These are phyloP conservation scores for Kodamaea lidongshanica DNA, from an alignment of 805 yeast genomes.

Conservation along the genomic window DNA sequence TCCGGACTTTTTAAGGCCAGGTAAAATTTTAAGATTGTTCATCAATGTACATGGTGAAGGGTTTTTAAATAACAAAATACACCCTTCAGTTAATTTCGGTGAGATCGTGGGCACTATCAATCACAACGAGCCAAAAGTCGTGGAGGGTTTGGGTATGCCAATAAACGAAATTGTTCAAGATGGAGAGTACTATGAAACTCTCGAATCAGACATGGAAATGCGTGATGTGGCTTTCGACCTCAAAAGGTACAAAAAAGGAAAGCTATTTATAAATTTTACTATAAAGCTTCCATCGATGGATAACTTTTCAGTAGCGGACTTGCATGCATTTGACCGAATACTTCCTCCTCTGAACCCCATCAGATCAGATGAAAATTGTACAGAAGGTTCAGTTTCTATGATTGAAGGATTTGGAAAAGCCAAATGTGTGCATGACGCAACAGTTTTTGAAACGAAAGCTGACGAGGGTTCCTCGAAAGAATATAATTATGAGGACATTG, in stretches of 20 bases:
- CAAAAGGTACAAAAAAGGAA: slow-evolving; percentile 23
- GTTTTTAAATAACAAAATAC: slow-evolving; percentile 9
- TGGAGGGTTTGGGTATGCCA: slow-evolving; percentile 61
- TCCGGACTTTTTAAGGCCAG: slow-evolving; percentile 27
- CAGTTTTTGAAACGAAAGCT: background rate
- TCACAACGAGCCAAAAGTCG: slow-evolving; percentile 43
- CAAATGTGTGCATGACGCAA: background rate
- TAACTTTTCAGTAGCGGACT: slow-evolving; percentile 21
- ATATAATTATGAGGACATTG: slow-evolving; percentile 16
- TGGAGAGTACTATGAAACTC: slow-evolving; percentile 23
- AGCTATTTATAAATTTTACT: slow-evolving; percentile 35
- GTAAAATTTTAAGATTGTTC: slow-evolving; percentile 22
- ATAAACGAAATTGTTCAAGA: slow-evolving; percentile 20
- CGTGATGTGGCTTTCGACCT: slow-evolving; percentile 17
- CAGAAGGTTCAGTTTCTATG: background rate
- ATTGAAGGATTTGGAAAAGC: background rate
- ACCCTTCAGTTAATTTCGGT: slow-evolving; percentile 25
- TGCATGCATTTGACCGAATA: slow-evolving; percentile 14
- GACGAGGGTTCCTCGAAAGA: no score
- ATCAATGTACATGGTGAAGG: slow-evolving; percentile 33
- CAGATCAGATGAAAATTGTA: no score
- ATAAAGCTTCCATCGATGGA: slow-evolving; percentile 27
- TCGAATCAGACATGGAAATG: slow-evolving; percentile 11
- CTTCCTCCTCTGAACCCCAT: no score
- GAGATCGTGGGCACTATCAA: slow-evolving; percentile 49